These are phyloP conservation scores for Tricholoma hemisulphureum DNA, from an alignment of 768 basidiomycete genomes.

Conservation along the genomic window DNA sequence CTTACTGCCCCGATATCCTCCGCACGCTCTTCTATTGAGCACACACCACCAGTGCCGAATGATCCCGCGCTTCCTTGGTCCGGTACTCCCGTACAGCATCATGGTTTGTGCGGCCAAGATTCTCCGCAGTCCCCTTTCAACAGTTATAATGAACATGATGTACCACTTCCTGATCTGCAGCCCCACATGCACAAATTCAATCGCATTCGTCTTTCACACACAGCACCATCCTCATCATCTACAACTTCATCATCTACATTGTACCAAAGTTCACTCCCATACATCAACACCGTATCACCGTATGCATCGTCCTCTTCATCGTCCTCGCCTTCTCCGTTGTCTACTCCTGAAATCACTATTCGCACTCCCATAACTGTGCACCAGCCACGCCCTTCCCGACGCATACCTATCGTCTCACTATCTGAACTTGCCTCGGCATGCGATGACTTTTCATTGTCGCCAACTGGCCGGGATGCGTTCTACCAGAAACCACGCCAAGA, in stretches of 20 bases:
- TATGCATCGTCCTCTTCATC: conserved; percentile 15
- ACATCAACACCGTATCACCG: conserved; percentile 15
- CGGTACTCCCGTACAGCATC: conserved; percentile 7
- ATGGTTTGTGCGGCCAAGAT: conserved; percentile 13
- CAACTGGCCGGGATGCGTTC: background rate
- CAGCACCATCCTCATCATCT: conserved; percentile 9
- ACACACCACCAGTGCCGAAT: conserved; percentile 5
- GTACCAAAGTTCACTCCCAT: conserved; percentile 1
- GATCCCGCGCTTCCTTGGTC: conserved; percentile 5
- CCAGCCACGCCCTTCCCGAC: conserved; percentile 46
- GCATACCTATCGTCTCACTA: conserved; percentile 44
- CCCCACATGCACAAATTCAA: conserved; percentile 7
- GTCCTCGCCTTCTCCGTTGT: conserved; percentile 19
- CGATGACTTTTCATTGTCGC: conserved; percentile 23
- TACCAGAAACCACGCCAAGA: conserved; percentile 4
- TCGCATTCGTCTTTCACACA: conserved; percentile 4
- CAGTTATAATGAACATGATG: conserved; percentile 5
- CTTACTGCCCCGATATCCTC: conserved; percentile 11
- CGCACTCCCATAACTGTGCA: conserved; percentile 35
- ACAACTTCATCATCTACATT: conserved; percentile 7
- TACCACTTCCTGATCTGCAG: background rate
- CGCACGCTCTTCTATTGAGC: conserved; percentile 11
- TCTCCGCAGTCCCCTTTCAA: conserved; percentile 9
- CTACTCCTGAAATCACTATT: conserved; percentile 20
- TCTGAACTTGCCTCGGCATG: conserved; percentile 40